A percentile compares a stretch with the other conserved stretches of the same genome.
phyloP scores from a whole-genome alignment of 2,329 filamentous ascomycete genomes.

The Chaetomium globosum region DNA sequence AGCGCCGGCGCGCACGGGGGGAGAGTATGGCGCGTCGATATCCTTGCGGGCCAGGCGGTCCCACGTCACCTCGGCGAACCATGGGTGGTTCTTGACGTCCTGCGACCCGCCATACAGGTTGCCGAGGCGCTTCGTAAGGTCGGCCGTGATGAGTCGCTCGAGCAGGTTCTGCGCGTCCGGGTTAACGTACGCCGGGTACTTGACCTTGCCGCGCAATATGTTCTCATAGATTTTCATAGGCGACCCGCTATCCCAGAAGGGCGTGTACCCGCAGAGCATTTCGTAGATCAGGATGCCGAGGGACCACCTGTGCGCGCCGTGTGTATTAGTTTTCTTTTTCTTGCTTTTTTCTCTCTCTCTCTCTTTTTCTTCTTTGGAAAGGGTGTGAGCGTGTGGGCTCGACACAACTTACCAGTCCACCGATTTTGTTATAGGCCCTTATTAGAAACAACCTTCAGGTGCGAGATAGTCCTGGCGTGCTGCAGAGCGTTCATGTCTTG shows the following conservation, averaged over 20 bases:
- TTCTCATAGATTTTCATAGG: conserved; percentile 99
- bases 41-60: conserved; percentile 91
- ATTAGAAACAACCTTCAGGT: conserved; percentile 97
- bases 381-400: background rate
- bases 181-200: conserved; percentile 95
- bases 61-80: conserved; percentile 98
- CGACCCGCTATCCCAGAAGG: conserved; percentile 97
- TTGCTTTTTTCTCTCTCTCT: background rate
- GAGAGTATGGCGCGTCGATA: conserved; percentile 96
- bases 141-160: conserved; percentile 88
- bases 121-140: conserved; percentile 91
- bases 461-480: conserved; percentile 96
- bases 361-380: too few species aligned
- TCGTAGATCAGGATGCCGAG: conserved; percentile 98
- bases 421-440: conserved; percentile 99
- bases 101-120: conserved; percentile 88
- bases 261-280: conserved; percentile 98
- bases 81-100: conserved; percentile 92
- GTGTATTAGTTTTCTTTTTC: background rate
- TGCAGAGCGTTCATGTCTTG: conserved; percentile 98
- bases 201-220: conserved; percentile 91
- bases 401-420: conserved; percentile 80
- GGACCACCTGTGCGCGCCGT: conserved; percentile 73
- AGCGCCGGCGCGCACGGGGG: conserved; percentile 88
- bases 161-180: conserved; percentile 91